A percentile compares a stretch with the other conserved stretches of the same genome.
Conservation (phyloP, 106 monocot genomes). For the Dendrobium huoshanense region DNA sequence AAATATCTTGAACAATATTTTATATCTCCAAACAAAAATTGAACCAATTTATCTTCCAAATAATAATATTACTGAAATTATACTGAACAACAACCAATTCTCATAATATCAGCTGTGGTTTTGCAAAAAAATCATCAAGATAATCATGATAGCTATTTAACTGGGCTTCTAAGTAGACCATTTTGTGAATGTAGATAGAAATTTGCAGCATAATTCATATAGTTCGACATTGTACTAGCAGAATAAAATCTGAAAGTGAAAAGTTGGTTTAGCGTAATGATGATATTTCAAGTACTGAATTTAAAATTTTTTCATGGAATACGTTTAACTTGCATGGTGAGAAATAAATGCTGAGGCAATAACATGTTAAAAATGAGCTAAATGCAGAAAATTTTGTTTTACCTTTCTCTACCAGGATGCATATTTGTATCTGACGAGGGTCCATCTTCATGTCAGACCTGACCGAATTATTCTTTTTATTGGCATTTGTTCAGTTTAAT, state of each 20-base stretch:
- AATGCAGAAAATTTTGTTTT: slow-evolving; percentile 3
- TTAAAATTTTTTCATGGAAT: background rate
- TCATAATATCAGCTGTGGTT: too few species aligned
- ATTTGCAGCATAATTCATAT: background rate
- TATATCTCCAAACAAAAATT: too few species aligned
- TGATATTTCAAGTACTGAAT: background rate
- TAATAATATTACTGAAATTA: too few species aligned
- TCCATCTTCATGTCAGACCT: background rate
- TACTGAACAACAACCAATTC: too few species aligned
- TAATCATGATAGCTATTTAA: too few species aligned
- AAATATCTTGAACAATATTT: too few species aligned
- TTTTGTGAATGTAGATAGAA: background rate
- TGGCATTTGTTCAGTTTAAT: background rate
- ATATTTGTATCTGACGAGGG: background rate
- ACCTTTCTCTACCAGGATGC: background rate
- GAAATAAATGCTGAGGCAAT: background rate
- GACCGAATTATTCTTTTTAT: background rate
- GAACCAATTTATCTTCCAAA: too few species aligned
- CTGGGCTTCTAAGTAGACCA: too few species aligned
- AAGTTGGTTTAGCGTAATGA: background rate
- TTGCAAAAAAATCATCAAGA: too few species aligned
- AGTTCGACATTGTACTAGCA: background rate
- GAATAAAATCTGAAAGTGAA: background rate
- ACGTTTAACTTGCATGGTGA: background rate
- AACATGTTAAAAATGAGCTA: background rate